A percentile compares a stretch with the other conserved stretches of the same genome.
phyloP scores from a whole-genome alignment of 108 stramenopile genomes.

The Fistulifera pelliculosa region DNA sequence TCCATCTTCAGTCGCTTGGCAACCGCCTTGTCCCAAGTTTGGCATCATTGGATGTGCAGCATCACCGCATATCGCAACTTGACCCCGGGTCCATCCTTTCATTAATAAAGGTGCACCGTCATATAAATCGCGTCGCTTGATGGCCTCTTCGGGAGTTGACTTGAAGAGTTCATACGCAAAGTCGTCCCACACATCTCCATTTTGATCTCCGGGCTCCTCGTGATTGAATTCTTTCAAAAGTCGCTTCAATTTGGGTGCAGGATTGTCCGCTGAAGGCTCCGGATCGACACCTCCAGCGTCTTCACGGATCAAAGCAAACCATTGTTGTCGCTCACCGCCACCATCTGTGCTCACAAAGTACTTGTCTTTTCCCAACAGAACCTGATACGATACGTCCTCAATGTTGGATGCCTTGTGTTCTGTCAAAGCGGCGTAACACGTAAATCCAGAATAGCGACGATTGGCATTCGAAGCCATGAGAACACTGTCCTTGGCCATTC shows the following conservation, averaged over 20 bases:
- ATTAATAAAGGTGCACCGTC: slow-evolving; percentile 86
- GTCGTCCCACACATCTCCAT: slow-evolving; percentile 88
- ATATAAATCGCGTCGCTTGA: slow-evolving; percentile 94
- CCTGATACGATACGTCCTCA: slow-evolving; percentile 88
- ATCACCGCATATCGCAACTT: slow-evolving; percentile 89
- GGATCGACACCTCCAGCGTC: slow-evolving; percentile 83
- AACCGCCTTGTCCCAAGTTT: slow-evolving; percentile 92
- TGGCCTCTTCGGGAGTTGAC: slow-evolving; percentile 85
- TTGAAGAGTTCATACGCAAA: slow-evolving; percentile 88
- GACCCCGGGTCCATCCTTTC: slow-evolving; percentile 83
- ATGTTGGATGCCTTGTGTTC: slow-evolving; percentile 79
- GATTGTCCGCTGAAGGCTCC: slow-evolving; percentile 75
- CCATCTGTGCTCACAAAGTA: slow-evolving; percentile 96
- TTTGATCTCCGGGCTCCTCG: slow-evolving; percentile 51
- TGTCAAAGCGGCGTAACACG: slow-evolving; percentile 84
- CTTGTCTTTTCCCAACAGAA: slow-evolving; percentile 83
- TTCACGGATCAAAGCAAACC: slow-evolving; percentile 93
- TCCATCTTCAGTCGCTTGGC: slow-evolving; percentile 95
- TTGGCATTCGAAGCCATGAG: slow-evolving; percentile 62
- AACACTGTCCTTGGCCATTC: slow-evolving; percentile 69
- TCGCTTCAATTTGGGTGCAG: slow-evolving; percentile 73
- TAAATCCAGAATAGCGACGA: slow-evolving; percentile 82
- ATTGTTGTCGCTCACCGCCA: slow-evolving; percentile 95
- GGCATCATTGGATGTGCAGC: slow-evolving; percentile 95
- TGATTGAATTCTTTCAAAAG: slow-evolving; percentile 77